Evolutionary conservation across 129 eudicot genomes (phyloP), one percentile per base, ranked within the genome.

Genomic region (Ambrosia trifida): DNA sequence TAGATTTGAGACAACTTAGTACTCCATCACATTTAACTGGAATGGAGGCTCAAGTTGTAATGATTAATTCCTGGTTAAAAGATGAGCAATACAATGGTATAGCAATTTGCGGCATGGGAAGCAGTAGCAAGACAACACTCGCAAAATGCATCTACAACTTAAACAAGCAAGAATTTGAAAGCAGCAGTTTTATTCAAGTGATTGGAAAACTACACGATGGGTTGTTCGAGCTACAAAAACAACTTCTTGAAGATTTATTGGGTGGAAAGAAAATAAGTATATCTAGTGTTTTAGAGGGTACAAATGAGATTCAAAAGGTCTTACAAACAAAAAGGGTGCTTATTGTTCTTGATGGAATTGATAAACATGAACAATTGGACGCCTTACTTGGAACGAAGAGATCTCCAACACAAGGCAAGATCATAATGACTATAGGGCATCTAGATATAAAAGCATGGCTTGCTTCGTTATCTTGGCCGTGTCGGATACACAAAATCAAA

Each of bases 101-200:
- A 66, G 54, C 70, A 30, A 44, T 66, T 44, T 66, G 38, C 20
- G 70, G 70, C 19, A 66, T 66, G 70, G 70, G 70, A 44, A 56
- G 70, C 11, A 24, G 54, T 44, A 56, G 70, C 19, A 66, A 66
- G 38, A 66, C 70, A 2, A 66, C 70, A 44, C 16, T 66, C 9
- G 56, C 70, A 40, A 56, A 66, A 66, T 14, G 12, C 19, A 66
- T 66, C 4, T 66, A 66, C 19, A 66, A 66, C 56, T 44, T 28
- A 66, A 66, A 66, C 54, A 66, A 66, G 19, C 38, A 5, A 19
- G 0, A 66, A 19, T 66, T 66, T 66, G 70, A 44, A 66, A 43
- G 41, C 38, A 66, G 70, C 36, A 2, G 11, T 44, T 66, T 66
- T 66, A 1, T 66, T 13, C 18, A 12, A 66, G 54, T 43, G 35